Evolutionary conservation across 2,329 filamentous ascomycete species (phyloP).

Genomic region (Anthostomella pinea): DNA sequence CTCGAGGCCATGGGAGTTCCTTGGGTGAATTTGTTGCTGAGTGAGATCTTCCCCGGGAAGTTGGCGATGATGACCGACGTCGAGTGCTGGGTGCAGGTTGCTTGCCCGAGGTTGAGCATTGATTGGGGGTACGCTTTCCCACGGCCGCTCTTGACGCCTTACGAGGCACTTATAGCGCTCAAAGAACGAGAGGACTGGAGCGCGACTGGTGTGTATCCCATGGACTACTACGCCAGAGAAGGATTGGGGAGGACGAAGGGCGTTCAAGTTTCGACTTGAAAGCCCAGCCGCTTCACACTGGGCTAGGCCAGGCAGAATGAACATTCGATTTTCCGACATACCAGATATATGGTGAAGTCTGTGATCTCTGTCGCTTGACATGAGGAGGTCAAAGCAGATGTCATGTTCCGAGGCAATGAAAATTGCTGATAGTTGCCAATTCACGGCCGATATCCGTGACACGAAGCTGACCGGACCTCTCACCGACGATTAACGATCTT

Average conservation of each 20-base stretch:
- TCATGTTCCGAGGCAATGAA: too few species aligned
- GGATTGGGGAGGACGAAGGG: slow-evolving; percentile 76
- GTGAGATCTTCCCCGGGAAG: slow-evolving; percentile 96
- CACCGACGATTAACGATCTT: too few species aligned
- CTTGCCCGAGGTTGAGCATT: slow-evolving; percentile 93
- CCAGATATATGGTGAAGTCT: too few species aligned
- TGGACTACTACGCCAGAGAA: slow-evolving; percentile 97
- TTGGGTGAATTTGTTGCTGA: slow-evolving; percentile 81
- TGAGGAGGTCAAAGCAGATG: too few species aligned
- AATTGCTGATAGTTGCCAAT: too few species aligned
- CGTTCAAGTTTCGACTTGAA: slow-evolving; percentile 20
- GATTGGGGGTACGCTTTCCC: slow-evolving; percentile 99
- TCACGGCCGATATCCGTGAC: too few species aligned
- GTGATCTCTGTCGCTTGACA: too few species aligned
- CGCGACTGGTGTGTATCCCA: slow-evolving; percentile 73
- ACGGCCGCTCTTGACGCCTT: slow-evolving; percentile 83
- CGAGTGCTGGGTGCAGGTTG: slow-evolving; percentile 97
- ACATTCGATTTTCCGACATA: too few species aligned
- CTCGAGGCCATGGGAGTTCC: slow-evolving; percentile 71
- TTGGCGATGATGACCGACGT: slow-evolving; percentile 90
- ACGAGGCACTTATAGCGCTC: slow-evolving; percentile 90
- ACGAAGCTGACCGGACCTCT: too few species aligned
- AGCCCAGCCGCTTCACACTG: neutral
- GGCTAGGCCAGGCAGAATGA: too few species aligned
- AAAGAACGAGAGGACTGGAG: slow-evolving; percentile 76